These are phyloP conservation scores for Diaporthe longicolla DNA, from an alignment of 2,329 filamentous ascomycete genomes.

Conservation along the genomic window DNA sequence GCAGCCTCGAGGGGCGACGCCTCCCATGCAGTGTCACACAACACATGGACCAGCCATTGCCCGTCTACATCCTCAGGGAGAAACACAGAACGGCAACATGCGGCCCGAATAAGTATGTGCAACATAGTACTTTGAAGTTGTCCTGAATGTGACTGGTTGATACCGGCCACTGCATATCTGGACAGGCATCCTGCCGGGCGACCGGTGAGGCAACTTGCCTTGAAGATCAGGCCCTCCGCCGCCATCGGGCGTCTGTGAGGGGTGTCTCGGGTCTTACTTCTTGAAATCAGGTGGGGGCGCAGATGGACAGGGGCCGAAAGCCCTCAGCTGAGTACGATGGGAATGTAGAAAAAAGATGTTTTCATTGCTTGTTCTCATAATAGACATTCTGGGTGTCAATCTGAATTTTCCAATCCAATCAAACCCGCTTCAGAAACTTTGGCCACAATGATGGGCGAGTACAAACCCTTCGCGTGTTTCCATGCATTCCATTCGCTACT, in stretches of 20 bases:
- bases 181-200: not conserved
- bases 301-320: not conserved
- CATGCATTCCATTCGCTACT: not conserved
- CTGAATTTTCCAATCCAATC: no score
- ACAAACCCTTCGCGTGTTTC: not conserved
- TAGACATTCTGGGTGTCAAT: no score
- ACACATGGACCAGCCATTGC: not conserved
- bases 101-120: not conserved
- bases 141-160: not conserved
- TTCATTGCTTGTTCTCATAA: not conserved
- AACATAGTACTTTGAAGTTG: not conserved
- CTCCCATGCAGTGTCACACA: not conserved
- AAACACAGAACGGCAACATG: not conserved
- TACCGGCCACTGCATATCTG: not conserved
- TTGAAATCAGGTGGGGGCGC: not conserved
- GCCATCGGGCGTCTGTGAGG: not conserved
- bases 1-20: no score
- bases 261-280: not conserved
- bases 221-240: not conserved
- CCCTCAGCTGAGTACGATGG: not conserved
- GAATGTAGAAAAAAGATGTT: not conserved
- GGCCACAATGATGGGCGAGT: not conserved
- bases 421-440: not conserved
- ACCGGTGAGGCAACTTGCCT: not conserved
- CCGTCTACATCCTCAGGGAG: not conserved